Evolutionary conservation across 2,329 filamentous ascomycete genomes (phyloP).

Genomic region (Sarocladium kiliense): DNA sequence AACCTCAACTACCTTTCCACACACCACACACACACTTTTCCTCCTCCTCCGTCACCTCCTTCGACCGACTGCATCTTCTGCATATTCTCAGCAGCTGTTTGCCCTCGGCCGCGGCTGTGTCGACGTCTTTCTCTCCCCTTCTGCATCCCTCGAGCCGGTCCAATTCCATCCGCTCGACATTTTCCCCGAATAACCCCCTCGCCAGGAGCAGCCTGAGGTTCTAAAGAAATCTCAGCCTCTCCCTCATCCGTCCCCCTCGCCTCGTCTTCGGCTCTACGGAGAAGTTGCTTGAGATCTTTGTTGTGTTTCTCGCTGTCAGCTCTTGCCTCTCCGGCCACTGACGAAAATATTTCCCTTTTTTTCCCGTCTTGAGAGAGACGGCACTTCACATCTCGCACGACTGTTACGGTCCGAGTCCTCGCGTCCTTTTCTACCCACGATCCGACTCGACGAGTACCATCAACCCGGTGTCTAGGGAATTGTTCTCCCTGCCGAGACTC

Average conservation of each 20-base stretch:
- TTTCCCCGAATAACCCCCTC: neutral
- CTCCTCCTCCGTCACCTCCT: slow-evolving; percentile 2
- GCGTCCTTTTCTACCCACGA: neutral
- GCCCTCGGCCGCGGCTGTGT: slow-evolving; percentile 9
- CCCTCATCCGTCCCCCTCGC: neutral
- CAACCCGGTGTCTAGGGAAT: neutral
- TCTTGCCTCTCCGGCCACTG: neutral
- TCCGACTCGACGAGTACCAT: neutral
- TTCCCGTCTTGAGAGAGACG: neutral
- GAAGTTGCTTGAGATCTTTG: neutral
- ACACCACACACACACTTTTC: slow-evolving; percentile 6
- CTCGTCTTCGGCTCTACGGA: neutral
- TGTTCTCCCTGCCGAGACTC: neutral
- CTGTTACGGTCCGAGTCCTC: neutral
- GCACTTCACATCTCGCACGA: neutral
- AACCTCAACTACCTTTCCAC: slow-evolving; percentile 8
- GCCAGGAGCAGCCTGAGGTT: slow-evolving; percentile 8
- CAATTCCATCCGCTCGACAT: slow-evolving; percentile 2
- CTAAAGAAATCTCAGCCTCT: slow-evolving; percentile 5
- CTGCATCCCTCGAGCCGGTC: slow-evolving; percentile 2
- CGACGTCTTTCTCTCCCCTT: neutral
- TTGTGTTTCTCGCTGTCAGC: neutral
- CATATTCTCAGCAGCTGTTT: neutral
- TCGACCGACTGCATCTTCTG: slow-evolving; percentile 7
- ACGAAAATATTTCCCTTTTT: slow-evolving; percentile 9